phyloP scores from a whole-genome alignment of 1,284 basidiomycete genomes.

The Coniophora puteana region DNA sequence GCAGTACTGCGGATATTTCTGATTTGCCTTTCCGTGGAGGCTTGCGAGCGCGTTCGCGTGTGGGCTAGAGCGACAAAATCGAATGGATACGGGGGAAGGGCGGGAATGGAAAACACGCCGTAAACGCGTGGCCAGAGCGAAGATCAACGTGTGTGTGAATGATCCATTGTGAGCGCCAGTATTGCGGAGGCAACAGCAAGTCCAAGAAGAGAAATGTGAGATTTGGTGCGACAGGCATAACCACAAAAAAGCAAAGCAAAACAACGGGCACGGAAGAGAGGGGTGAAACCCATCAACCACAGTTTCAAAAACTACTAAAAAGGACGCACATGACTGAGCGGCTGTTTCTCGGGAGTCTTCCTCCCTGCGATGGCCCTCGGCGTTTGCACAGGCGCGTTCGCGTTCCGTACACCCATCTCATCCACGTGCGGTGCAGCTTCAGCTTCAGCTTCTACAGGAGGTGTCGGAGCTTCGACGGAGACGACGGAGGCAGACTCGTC shows the following conservation, averaged over 20 bases:
- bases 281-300: conserved; percentile 27
- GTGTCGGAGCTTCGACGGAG: no score
- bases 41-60: no score
- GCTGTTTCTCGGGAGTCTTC: conserved; percentile 31
- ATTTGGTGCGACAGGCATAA: conserved; percentile 25
- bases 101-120: no score
- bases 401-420: conserved; percentile 19
- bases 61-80: no score
- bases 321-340: conserved; percentile 81
- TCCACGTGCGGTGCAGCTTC: conserved; percentile 34
- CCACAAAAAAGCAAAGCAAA: conserved; percentile 25
- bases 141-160: no score
- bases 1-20: no score
- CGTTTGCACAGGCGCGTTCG: conserved; percentile 15
- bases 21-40: no score
- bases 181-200: conserved; percentile 23
- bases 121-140: no score
- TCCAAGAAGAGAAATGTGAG: conserved; percentile 27
- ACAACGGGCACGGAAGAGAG: conserved; percentile 14
- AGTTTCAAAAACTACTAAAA: conserved; percentile 51
- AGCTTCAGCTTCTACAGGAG: conserved; percentile 65
- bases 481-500: conserved; percentile 32
- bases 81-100: no score
- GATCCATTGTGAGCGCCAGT: no score
- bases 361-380: no score